phyloP scores from a whole-genome alignment of 805 yeast genomes.

The Suhomyces sp. region DNA sequence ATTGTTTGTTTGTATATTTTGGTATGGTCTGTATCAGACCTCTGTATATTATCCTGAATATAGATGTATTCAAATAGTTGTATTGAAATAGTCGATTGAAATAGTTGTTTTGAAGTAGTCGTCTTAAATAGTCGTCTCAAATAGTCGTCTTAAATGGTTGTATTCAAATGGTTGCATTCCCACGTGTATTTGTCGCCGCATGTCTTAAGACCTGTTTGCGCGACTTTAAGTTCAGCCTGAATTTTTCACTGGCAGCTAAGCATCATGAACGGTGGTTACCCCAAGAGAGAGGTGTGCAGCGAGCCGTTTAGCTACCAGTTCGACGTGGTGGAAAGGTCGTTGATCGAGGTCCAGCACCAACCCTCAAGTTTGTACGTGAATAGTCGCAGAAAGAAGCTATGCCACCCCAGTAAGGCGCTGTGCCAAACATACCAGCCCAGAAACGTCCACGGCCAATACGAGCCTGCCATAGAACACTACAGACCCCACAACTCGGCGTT shows the following conservation, averaged over 20 bases:
- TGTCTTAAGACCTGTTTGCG: neutral
- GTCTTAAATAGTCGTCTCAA: no score
- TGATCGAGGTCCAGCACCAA: constrained; percentile 33
- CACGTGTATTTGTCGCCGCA: no score
- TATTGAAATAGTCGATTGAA: no score
- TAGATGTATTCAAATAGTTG: neutral
- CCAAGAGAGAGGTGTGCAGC: constrained; percentile 22
- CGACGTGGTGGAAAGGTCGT: constrained; percentile 30
- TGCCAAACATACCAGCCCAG: neutral
- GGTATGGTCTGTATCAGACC: neutral
- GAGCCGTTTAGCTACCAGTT: constrained; percentile 36
- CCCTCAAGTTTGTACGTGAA: constrained; percentile 18
- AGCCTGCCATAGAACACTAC: neutral
- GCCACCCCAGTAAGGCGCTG: neutral
- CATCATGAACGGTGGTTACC: constrained; percentile 7
- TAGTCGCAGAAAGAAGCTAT: neutral
- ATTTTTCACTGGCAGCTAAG: neutral
- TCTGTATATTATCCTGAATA: neutral
- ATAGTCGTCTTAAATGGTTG: no score
- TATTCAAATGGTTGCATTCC: neutral
- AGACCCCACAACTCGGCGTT: neutral
- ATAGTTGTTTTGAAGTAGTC: no score
- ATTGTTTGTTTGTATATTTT: no score
- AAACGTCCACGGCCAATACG: neutral
- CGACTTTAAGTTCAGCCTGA: neutral